Conservation (phyloP, 2,329 filamentous ascomycete species). For the Didymella exigua region DNA sequence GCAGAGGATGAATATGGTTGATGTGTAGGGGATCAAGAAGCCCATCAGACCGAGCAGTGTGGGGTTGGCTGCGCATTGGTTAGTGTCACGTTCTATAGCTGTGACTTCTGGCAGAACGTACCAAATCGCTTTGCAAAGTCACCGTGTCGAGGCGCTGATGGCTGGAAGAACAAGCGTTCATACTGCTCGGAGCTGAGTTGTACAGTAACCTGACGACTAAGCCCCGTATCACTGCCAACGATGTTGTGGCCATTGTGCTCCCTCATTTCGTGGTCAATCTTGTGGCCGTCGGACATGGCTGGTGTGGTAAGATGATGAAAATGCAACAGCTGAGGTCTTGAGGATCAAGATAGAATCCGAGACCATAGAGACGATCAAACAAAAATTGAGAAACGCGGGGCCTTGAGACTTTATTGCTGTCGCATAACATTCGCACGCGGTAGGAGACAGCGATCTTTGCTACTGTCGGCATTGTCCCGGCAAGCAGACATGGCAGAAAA, state of each 20-base stretch:
- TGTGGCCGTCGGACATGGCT: conserved; percentile 21
- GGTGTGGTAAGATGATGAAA: background rate
- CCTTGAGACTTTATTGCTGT: background rate
- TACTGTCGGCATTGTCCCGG: conserved; percentile 12
- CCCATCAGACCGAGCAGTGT: conserved; percentile 27
- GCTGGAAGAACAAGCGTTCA: conserved; percentile 33
- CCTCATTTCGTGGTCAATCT: conserved; percentile 23
- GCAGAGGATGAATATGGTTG: conserved; percentile 27
- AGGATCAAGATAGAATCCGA: background rate
- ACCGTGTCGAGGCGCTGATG: conserved; percentile 26
- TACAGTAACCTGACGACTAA: conserved; percentile 30
- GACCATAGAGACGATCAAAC: background rate
- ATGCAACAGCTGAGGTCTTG: no score
- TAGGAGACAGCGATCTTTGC: background rate
- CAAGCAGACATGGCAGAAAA: conserved; percentile 9
- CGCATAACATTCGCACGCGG: background rate
- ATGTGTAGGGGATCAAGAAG: conserved; percentile 29
- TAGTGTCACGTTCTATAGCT: background rate
- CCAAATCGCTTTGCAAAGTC: conserved; percentile 30
- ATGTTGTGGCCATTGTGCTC: conserved; percentile 20
- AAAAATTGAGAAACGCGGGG: background rate
- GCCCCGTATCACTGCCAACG: conserved; percentile 10
- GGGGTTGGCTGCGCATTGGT: conserved; percentile 19
- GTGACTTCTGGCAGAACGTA: background rate
- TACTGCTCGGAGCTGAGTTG: conserved; percentile 28